Evolutionary conservation across 2,329 filamentous ascomycete genomes (phyloP), one percentile per base, ranked within the genome.

Genomic region (Mycocentrospora acerina): DNA sequence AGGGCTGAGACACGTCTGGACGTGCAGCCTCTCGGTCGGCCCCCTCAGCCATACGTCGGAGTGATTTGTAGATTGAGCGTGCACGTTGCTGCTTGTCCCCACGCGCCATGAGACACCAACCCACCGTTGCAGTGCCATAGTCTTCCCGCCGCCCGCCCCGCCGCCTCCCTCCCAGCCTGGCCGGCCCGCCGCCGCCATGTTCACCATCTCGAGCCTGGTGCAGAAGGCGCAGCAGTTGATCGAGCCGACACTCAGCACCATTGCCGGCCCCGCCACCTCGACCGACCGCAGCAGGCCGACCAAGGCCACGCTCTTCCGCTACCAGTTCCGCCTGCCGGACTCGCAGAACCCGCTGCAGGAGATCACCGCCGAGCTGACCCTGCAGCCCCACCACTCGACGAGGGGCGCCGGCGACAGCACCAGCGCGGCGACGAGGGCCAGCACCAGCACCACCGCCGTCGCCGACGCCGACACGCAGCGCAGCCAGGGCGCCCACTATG

Each of bases 171-270:
- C n/a, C n/a, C n/a, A n/a, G n/a, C 44, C 40, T 37, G 48, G 41
- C 45, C 33, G 44, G 46, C 36, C 44, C 48, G 45, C 51, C 44
- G 45, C 51, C 42, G 54, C 55, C 51, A 69, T 69, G 66, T 69
- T 68, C 56, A 68, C 79, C 67, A 74, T 86, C 68, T 78, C 86
- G 58, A 91, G 81, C 70, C 84, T 97, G 69, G 90, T 96, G 61
- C 90, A 95, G 71, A 95, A 91, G 79, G 90, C 90, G 55, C 90
- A 95, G 77, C 88, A 90, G 71, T 78, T 95, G 71, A 94, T 96
- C 72, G 91, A 96, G 69, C 88, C 90, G 37, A 86, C 86, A 51
- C 83, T 89, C 66, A 83, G 86, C 62, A 59, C 40, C 32, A 68
- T 72, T 28, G 81, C 83, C 53, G 25, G 12, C 25, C 12, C 48